These are phyloP conservation scores for Graphilbum fragrans DNA, from an alignment of 2,329 filamentous ascomycete species.

Conservation along the genomic window DNA sequence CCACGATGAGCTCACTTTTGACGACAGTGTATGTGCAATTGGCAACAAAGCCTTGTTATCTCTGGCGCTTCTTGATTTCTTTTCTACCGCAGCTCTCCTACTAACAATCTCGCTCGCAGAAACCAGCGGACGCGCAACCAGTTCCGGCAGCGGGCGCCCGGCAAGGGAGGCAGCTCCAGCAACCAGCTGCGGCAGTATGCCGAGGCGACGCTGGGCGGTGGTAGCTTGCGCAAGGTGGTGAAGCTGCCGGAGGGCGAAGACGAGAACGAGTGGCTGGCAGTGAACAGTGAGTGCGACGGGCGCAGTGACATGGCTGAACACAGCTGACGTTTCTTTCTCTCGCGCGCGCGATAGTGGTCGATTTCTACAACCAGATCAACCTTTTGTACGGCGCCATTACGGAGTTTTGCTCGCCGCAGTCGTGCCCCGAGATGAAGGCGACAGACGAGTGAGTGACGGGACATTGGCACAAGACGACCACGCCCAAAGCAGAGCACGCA, in stretches of 20 bases:
- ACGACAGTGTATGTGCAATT: slow-evolving; percentile 21
- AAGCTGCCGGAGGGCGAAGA: slow-evolving; percentile 96
- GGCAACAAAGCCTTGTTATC: too few relatives aligned
- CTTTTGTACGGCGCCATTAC: slow-evolving; percentile 97
- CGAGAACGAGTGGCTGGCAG: slow-evolving; percentile 93
- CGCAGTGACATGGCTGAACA: neutral
- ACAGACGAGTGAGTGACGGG: slow-evolving; percentile 68
- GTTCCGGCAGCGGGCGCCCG: slow-evolving; percentile 76
- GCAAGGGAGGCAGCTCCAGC: slow-evolving; percentile 71
- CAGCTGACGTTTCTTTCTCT: slow-evolving; percentile 10
- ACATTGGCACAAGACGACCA: neutral
- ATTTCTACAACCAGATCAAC: slow-evolving; percentile 99
- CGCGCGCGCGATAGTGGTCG: slow-evolving; percentile 69
- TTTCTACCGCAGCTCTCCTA: neutral
- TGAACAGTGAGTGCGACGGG: slow-evolving; percentile 59
- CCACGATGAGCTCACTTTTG: slow-evolving; percentile 12
- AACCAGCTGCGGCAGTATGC: slow-evolving; percentile 97
- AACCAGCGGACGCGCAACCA: slow-evolving; percentile 82
- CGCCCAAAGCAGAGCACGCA: neutral
- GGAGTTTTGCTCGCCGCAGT: slow-evolving; percentile 94
- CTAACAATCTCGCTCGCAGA: slow-evolving; percentile 27
- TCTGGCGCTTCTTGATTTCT: neutral
- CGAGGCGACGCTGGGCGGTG: slow-evolving; percentile 89
- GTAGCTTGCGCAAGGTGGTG: slow-evolving; percentile 89
- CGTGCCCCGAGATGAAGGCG: slow-evolving; percentile 99